Base-by-base conservation (phyloP, 208 protist genomes). In the Leishmania amazonensis region DNA sequence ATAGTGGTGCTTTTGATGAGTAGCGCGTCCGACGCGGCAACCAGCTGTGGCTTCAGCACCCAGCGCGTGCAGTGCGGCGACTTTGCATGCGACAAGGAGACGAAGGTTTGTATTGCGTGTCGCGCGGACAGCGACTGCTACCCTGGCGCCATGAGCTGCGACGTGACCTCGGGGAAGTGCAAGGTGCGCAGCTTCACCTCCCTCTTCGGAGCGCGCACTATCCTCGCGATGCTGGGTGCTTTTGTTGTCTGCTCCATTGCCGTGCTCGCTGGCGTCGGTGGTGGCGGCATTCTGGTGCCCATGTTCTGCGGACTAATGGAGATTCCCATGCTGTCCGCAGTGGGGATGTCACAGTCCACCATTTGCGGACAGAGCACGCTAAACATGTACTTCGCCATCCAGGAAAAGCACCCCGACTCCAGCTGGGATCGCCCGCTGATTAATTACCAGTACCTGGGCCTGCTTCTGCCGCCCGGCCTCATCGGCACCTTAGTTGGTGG, bases 211-310 rank as follows among this genome's bases (percentile, higher is more conserved):
- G 87, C 72, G 67, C 60, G 79, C 19, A 84, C 81, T 40, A 28
- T 89, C 1, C 13, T 95, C 15, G 87, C 94, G 4, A 90, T 96
- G 84, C 7, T 96, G 0, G 54, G 84, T 17, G 84, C 88, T n/a
- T 89, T 93, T 58, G 0, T 85, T 9, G 84, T 97, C 64, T 92
- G 92, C 57, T 88, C 94, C 57, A 88, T 97, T 67, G 93, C 79
- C 38, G 93, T 95, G 24, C 76, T 97, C 71, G 91, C 94, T 5
- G 94, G 94, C 45, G 87, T 96, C 45, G 94, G 94, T 24, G 94
- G 94, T 71, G 94, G 94, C 57, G 94, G 94, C 73, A 96, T 97
- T 75, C 86, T 97, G 31, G 93, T 97, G 4, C 94, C 94, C 7
- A 86, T 96, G 87, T 96, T 94, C 81, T 87, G 85, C 35, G 84